phyloP scores from a whole-genome alignment of 2,329 filamentous ascomycete species.

The Triangularia verruculosa region DNA sequence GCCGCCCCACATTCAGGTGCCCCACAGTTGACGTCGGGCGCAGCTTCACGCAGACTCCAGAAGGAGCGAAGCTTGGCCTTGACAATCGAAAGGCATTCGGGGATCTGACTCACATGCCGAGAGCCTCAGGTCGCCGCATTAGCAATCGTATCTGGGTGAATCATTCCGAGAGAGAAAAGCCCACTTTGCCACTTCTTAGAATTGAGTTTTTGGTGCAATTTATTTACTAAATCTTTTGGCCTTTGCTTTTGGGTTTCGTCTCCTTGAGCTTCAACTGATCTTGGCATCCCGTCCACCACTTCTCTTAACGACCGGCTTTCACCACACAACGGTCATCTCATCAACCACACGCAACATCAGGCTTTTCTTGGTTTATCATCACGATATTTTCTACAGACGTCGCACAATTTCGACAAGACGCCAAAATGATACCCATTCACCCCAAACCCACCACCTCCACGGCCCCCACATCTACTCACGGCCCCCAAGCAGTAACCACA shows the following conservation, averaged over 20 bases:
- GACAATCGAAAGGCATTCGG: background rate
- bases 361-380: background rate
- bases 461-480: background rate
- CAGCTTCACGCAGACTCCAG: background rate
- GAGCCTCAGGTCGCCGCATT: background rate
- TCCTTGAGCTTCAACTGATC: background rate
- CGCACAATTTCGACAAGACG: background rate
- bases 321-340: background rate
- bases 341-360: background rate
- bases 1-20: background rate
- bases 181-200: background rate
- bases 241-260: background rate
- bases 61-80: background rate
- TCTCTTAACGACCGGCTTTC: background rate
- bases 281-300: background rate
- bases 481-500: slow-evolving; percentile 45
- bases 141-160: background rate
- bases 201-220: background rate
- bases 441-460: slow-evolving; percentile 11
- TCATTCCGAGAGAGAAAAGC: background rate
- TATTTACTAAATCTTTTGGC: background rate
- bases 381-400: background rate
- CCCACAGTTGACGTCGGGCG: slow-evolving; percentile 5
- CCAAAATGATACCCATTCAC: slow-evolving; percentile 26
- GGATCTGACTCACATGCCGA: background rate